phyloP scores from a whole-genome alignment of 2,329 filamentous ascomycete species.

The Calonectria hawksworthii region DNA sequence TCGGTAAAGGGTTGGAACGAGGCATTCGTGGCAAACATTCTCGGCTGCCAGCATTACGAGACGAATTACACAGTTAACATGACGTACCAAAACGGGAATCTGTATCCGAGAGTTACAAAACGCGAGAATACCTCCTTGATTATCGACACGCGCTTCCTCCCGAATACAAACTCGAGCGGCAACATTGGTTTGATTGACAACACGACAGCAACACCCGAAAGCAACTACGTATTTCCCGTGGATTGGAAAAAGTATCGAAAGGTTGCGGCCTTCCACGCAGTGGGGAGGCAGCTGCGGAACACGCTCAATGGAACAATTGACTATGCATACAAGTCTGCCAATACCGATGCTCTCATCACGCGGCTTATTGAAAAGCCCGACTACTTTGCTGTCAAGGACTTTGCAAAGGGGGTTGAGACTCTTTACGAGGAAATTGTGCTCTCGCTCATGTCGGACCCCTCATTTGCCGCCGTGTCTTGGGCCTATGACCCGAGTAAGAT shows the following conservation, averaged over 20 bases:
- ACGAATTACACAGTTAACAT: constrained; percentile 38
- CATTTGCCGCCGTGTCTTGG: constrained; percentile 41
- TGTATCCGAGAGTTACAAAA: constrained; percentile 29
- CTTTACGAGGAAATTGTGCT: constrained; percentile 42
- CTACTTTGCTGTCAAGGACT: constrained; percentile 31
- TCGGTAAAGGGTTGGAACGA: constrained; percentile 24
- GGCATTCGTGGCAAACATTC: constrained; percentile 37
- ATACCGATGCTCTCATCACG: constrained; percentile 31
- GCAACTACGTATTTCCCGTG: background rate
- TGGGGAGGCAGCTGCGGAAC: background rate
- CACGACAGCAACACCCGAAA: background rate
- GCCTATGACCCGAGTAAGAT: constrained; percentile 27
- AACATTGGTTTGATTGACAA: background rate
- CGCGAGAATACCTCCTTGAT: constrained; percentile 37
- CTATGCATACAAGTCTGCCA: background rate
- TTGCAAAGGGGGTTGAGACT: constrained; percentile 28
- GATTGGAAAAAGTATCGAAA: background rate
- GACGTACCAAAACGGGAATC: constrained; percentile 34
- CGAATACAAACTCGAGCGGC: background rate
- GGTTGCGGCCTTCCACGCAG: background rate
- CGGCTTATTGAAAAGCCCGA: constrained; percentile 38
- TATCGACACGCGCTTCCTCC: constrained; percentile 35
- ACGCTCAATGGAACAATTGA: background rate
- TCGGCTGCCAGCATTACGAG: constrained; percentile 42
- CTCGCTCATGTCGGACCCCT: constrained; percentile 40